Base-by-base conservation (phyloP, 2,329 filamentous ascomycete species). In the Penicillium sp. region DNA sequence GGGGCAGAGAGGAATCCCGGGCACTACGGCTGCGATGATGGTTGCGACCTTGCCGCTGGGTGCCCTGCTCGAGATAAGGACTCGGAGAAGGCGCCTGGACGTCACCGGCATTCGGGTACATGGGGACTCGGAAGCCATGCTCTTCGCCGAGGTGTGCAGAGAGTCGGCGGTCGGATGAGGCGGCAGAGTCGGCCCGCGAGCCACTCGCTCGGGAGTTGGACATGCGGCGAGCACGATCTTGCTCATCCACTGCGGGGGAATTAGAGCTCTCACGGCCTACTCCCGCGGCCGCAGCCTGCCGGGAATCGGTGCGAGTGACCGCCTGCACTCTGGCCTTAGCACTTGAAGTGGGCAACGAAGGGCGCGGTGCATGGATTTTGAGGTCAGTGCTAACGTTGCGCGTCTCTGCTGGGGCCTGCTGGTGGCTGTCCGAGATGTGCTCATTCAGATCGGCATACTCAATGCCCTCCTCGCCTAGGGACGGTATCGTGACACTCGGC, bases 51-150 rank as follows among this genome's bases (percentile, higher is more conserved):
- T 76, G 64, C 62, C 75, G 73, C 73, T 82, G 71, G 12, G 72
- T 71, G 39, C 80, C 81, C 64, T 86, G 73, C 20, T 78, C 72
- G 50, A 74, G 70, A 60, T 77, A 80, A 8, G 88, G 89, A 2
- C 87, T 85, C 1, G 93, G 92, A 2, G 93, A 95, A 2, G 95
- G 95, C 14, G 95, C 95, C 79, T 99, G 95, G 10, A 98, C 95
- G 73, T 98, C 94, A 62, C 95, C 95, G 45, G 95, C 91, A 73
- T 95, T 87, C 55, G 89, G 90, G 73, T 95, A 90, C 91, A 99
- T 95, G 52, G 95, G 95, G 41, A 99, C 94, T 71, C 93, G 93
- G 68, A 97, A 96, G 22, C 93, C 94, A 57, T 92, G 88, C 64
- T 95, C 90, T 48, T 94, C 90, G 17, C 89, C 89, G 42, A 78